Evolutionary conservation across 345 rosid species (phyloP).

Genomic region (Aethionema arabicum): DNA sequence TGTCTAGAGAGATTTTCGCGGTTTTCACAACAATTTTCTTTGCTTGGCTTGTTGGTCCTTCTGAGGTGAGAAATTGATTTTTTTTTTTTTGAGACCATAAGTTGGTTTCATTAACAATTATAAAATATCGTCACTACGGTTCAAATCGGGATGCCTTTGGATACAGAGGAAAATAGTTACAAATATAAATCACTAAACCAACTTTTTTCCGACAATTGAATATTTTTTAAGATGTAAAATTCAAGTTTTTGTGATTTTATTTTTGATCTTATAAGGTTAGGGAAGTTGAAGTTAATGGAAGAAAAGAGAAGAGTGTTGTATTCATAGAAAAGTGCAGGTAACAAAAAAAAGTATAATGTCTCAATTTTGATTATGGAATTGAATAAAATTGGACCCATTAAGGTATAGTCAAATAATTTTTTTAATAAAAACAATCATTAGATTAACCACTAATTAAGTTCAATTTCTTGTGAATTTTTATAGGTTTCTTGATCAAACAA

Average conservation of each 20-base stretch:
- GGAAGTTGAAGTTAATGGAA: constrained; percentile 79
- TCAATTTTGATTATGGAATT: constrained; percentile 11
- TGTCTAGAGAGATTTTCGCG: constrained; percentile 76
- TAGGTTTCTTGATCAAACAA: constrained; percentile 84
- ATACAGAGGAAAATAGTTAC: too few species aligned
- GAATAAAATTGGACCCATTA: constrained; percentile 35
- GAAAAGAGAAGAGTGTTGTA: constrained; percentile 73
- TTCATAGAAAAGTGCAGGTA: constrained; percentile 91
- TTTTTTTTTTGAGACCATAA: too few species aligned
- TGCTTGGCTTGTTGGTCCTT: constrained; percentile 83
- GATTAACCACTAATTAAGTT: constrained; percentile 37
- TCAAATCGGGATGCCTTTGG: too few species aligned
- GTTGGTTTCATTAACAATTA: too few species aligned
- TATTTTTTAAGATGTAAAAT: background rate
- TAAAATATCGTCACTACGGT: too few species aligned
- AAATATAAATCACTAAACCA: too few species aligned
- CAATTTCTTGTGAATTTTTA: constrained; percentile 8
- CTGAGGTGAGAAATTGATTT: constrained; percentile 49
- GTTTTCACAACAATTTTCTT: constrained; percentile 79
- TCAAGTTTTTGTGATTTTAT: background rate
- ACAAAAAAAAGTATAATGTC: constrained; percentile 10
- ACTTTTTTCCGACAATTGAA: too few species aligned
- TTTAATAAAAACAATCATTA: too few species aligned
- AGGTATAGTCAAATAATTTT: too few species aligned
- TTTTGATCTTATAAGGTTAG: constrained; percentile 45